These are phyloP conservation scores for Jaenimonas drosophilae DNA, from an alignment of 208 protist genomes.

Conservation along the genomic window DNA sequence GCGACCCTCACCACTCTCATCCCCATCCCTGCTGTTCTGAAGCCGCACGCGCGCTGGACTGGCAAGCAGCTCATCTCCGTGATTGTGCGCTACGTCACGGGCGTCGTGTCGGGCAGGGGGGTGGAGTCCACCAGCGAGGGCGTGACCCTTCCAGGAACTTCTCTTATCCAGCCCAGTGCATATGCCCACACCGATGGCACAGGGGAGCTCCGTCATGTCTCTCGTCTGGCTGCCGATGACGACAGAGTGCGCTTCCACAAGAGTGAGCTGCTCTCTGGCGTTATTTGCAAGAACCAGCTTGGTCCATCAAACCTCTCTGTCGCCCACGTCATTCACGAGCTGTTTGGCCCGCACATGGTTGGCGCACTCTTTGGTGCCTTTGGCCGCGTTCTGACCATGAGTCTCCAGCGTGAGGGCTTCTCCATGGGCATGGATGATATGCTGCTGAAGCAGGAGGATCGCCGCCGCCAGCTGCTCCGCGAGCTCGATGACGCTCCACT, in stretches of 20 bases:
- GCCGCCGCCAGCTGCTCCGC: conserved; percentile 55
- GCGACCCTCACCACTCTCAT: conserved; percentile 66
- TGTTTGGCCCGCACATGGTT: conserved; percentile 94
- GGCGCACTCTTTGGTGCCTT: conserved; percentile 93
- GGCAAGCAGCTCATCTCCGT: conserved; percentile 97
- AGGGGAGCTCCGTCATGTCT: not conserved
- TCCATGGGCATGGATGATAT: conserved; percentile 99
- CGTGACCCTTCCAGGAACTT: conserved; percentile 79
- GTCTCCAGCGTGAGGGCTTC: conserved; percentile 94
- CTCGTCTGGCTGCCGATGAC: conserved; percentile 41
- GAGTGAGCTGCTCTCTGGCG: conserved; percentile 94
- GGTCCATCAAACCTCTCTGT: conserved; percentile 79
- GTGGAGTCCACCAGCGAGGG: conserved; percentile 16
- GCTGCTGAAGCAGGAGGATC: conserved; percentile 74
- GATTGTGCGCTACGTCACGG: conserved; percentile 76
- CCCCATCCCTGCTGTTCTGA: conserved; percentile 91
- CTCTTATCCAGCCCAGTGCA: conserved; percentile 72
- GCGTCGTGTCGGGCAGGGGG: conserved; percentile 5
- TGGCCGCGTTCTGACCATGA: conserved; percentile 93
- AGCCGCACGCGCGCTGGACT: conserved; percentile 92
- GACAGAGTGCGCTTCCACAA: conserved; percentile 84
- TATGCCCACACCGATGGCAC: conserved; percentile 44
- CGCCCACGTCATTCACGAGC: conserved; percentile 95
- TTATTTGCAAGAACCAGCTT: conserved; percentile 97
- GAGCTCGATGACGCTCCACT: conserved; percentile 76